Conservation (phyloP, 257 asterid species). For the Nicotiana otophora region DNA sequence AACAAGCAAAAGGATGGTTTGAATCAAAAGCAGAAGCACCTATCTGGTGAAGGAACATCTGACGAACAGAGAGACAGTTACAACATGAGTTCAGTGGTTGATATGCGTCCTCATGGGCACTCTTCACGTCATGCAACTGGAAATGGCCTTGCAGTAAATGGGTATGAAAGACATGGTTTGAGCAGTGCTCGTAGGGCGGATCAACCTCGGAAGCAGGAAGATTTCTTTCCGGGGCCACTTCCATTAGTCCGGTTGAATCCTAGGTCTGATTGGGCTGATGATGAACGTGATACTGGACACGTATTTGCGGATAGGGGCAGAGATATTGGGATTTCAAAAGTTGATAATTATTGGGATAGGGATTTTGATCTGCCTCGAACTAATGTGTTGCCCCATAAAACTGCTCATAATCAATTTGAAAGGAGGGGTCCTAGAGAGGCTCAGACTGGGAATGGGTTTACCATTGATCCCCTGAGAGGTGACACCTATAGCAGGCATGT, state of each 20-base stretch:
- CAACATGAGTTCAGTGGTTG: slow-evolving; percentile 41
- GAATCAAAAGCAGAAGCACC: slow-evolving; percentile 61
- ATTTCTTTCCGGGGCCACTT: slow-evolving; percentile 57
- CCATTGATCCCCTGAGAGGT: slow-evolving; percentile 50
- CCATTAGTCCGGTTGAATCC: slow-evolving; percentile 78
- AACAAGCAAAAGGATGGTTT: slow-evolving; percentile 61
- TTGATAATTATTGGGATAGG: slow-evolving; percentile 67
- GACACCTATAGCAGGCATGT: slow-evolving; percentile 46
- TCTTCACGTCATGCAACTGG: slow-evolving; percentile 28
- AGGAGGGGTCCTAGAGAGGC: slow-evolving; percentile 55
- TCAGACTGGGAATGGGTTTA: slow-evolving; percentile 49
- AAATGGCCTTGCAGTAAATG: slow-evolving; percentile 38
- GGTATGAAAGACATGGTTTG: slow-evolving; percentile 30
- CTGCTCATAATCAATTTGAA: slow-evolving; percentile 40
- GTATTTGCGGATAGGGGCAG: slow-evolving; percentile 61
- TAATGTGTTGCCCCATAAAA: slow-evolving; percentile 56
- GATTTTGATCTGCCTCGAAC: slow-evolving; percentile 77
- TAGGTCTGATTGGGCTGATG: slow-evolving; percentile 98
- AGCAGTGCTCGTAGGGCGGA: slow-evolving; percentile 28
- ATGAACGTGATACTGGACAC: slow-evolving; percentile 94
- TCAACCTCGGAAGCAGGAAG: slow-evolving; percentile 47
- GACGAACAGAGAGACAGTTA: slow-evolving; percentile 40
- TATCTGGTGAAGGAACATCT: slow-evolving; percentile 33
- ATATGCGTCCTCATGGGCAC: slow-evolving; percentile 42
- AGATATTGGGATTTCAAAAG: slow-evolving; percentile 51